A percentile compares a stretch with the other conserved stretches of the same genome.
Conservation (phyloP, 2,329 filamentous ascomycete genomes). For the Ploettnerulaceae sp. region DNA sequence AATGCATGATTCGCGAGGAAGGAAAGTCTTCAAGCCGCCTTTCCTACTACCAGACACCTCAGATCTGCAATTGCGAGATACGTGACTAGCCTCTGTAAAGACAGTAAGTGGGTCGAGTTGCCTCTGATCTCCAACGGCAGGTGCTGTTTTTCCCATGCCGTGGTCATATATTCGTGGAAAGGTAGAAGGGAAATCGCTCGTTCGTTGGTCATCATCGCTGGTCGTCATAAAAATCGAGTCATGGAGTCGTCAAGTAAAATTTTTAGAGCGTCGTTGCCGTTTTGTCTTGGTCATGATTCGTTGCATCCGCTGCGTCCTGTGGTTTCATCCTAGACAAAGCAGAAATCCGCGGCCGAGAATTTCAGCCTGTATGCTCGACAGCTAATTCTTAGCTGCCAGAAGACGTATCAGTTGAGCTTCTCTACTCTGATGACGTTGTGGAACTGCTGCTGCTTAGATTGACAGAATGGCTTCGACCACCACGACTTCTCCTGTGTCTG, state of each 20-base stretch:
- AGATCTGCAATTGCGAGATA: slow-evolving; percentile 13
- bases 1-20: slow-evolving; percentile 26
- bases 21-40: slow-evolving; percentile 20
- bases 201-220: slow-evolving; percentile 18
- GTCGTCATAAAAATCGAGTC: slow-evolving; percentile 11
- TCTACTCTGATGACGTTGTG: slow-evolving; percentile 33
- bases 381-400: slow-evolving; percentile 28
- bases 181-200: slow-evolving; percentile 18
- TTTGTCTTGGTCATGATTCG: slow-evolving; percentile 18
- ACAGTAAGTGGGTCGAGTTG: slow-evolving; percentile 30
- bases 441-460: slow-evolving; percentile 35
- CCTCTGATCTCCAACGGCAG: slow-evolving; percentile 31
- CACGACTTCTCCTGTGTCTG: slow-evolving; percentile 29
- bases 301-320: too few relatives aligned
- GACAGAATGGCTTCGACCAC: slow-evolving; percentile 32
- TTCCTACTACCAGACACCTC: slow-evolving; percentile 8
- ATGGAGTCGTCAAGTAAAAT: slow-evolving; percentile 23
- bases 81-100: slow-evolving; percentile 27
- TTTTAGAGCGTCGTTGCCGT: slow-evolving; percentile 20
- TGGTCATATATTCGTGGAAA: slow-evolving; percentile 25
- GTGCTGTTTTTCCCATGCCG: slow-evolving; percentile 32
- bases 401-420: slow-evolving; percentile 22
- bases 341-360: slow-evolving; percentile 13
- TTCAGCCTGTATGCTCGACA: slow-evolving; percentile 19
- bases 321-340: slow-evolving; percentile 14